Evolutionary conservation across 176 grass and related monocot genomes (phyloP).

Genomic region (Oryza meyeriana): DNA sequence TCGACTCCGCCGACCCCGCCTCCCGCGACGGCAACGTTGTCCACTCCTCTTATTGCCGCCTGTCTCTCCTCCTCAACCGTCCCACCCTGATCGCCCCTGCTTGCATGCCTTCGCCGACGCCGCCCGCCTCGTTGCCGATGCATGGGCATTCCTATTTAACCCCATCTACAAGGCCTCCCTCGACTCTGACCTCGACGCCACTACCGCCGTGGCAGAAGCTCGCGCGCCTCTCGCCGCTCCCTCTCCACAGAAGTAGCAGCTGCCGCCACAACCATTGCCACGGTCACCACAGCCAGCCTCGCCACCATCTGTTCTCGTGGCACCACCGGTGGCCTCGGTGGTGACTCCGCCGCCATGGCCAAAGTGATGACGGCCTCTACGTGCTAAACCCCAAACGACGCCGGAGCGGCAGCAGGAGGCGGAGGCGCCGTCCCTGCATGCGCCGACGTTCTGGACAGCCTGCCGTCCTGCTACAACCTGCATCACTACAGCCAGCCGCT

Average conservation of each 20-base stretch:
- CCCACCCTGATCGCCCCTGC: slow-evolving; percentile 10
- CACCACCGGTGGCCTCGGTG: neutral
- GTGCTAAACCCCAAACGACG: neutral
- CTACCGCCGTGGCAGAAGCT: neutral
- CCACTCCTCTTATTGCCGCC: slow-evolving; percentile 41
- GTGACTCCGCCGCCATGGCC: neutral
- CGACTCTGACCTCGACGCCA: slow-evolving; percentile 42
- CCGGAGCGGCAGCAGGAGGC: neutral
- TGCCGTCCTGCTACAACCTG: slow-evolving; percentile 53
- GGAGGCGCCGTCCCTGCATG: neutral
- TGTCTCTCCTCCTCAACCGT: slow-evolving; percentile 44
- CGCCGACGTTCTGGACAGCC: slow-evolving; percentile 52
- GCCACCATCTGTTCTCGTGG: neutral
- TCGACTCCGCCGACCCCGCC: slow-evolving; percentile 38
- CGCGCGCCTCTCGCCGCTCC: neutral
- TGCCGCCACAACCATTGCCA: neutral
- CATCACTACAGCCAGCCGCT: slow-evolving; percentile 53
- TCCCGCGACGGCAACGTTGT: slow-evolving; percentile 32
- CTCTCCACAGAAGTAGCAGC: neutral
- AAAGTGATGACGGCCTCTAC: no score
- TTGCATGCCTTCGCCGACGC: slow-evolving; percentile 39
- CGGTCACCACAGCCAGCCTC: neutral
- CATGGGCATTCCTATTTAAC: slow-evolving; percentile 52
- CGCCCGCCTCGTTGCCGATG: slow-evolving; percentile 32
- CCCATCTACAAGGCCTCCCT: slow-evolving; percentile 45